Base-by-base conservation (phyloP, 768 basidiomycete genomes). In the Termitomyces sp. region DNA sequence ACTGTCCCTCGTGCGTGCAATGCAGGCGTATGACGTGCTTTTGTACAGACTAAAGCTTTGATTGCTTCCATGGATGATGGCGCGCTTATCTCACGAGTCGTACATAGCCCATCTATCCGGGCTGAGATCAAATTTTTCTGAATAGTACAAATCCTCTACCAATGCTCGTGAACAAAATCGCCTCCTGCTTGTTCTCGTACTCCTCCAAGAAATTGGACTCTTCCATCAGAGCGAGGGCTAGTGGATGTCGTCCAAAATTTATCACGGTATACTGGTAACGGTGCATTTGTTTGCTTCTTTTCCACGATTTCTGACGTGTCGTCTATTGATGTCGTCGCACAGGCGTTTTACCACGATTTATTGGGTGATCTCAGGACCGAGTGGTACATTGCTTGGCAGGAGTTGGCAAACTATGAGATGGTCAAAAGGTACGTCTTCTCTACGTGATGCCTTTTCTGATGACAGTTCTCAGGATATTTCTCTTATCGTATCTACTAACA, bases 251-350 rank as follows among this genome's bases (percentile, higher is more conserved):
- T 81, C 80, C 48, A 83, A 71, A 58, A 70, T 78, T 20, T 87
- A 82, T 66, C 87, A 82, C 70, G 78, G 78, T 41, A 82, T 83
- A 77, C 78, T 88, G 26, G 79, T 85, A 50, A 78, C 78, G 77
- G 86, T 85, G 66, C 66, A 76, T 74, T 26, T 53, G 36, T 50
- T 28, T 5, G 12, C 52, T 28, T 9, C 14, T 32, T 12, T 6
- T 28, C 2, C 20, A 1, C 10, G 7, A 20, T 26, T 16, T 26
- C 50, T 49, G 20, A 36, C 23, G 10, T 32, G 10, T 36, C 14
- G 14, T 16, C 9, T 4, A 26, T 51, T 30, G 33, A 32, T 48
- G 36, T 36, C 75, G 79, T 8, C 71, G 75, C 32, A 73, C 72
- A 36, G 77, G 78, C 2, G 69, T 84, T 28, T 78, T 84, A 28